phyloP scores from a whole-genome alignment of 2,329 filamentous ascomycete species.

The Leptodontidium sp. region DNA sequence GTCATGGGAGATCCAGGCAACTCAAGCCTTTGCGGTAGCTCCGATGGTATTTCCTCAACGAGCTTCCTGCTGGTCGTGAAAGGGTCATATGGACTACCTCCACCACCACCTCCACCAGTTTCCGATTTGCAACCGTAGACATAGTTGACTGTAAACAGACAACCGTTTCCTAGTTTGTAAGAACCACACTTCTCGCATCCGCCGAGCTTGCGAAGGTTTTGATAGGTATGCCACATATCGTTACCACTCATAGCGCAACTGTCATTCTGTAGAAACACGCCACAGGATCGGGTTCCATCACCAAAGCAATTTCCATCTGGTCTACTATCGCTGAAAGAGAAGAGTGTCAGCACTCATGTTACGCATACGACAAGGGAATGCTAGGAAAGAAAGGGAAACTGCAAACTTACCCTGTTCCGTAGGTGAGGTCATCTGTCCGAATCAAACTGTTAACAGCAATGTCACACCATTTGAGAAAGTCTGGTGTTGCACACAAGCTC shows the following conservation, averaged over 20 bases:
- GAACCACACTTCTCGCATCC: conserved; percentile 20
- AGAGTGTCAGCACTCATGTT: conserved; percentile 6
- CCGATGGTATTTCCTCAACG: conserved; percentile 3
- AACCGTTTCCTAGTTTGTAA: conserved; percentile 7
- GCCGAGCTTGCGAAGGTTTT: conserved; percentile 11
- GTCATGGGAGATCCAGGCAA: background rate
- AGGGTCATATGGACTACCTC: background rate
- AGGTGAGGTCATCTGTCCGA: conserved; percentile 9
- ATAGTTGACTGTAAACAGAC: conserved; percentile 13
- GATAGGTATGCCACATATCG: conserved; percentile 17
- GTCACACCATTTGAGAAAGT: conserved; percentile 14
- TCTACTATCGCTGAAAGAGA: background rate
- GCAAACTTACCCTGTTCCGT: conserved; percentile 7
- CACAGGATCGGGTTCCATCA: conserved; percentile 7
- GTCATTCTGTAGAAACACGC: conserved; percentile 8
- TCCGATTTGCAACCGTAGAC: conserved; percentile 4
- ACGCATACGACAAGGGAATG: background rate
- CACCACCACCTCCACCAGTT: background rate
- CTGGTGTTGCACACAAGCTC: conserved; percentile 14
- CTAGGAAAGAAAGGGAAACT: conserved; percentile 3
- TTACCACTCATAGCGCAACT: conserved; percentile 14
- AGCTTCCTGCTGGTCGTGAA: background rate
- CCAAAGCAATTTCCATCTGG: conserved; percentile 14
- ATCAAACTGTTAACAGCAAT: conserved; percentile 6
- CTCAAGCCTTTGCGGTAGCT: background rate